These are phyloP conservation scores for Paecilomyces fulvus DNA, from an alignment of 2,329 filamentous ascomycete species.

Conservation along the genomic window DNA sequence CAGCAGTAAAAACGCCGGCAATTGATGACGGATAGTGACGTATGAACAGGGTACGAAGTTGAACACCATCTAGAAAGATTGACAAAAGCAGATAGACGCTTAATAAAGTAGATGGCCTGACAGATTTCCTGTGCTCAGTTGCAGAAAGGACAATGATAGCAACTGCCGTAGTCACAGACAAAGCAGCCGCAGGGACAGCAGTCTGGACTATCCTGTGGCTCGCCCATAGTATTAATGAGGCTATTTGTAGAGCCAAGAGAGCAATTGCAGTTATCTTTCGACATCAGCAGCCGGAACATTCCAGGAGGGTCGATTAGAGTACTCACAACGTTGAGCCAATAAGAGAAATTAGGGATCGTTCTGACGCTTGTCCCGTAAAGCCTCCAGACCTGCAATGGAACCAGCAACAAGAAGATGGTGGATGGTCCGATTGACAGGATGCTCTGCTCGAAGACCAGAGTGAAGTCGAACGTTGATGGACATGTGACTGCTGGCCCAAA, in stretches of 20 bases:
- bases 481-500: constrained; percentile 5
- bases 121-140: constrained; percentile 15
- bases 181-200: constrained; percentile 1
- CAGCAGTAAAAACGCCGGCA: constrained; percentile 27
- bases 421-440: constrained; percentile 18
- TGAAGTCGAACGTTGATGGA: constrained; percentile 21
- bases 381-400: constrained; percentile 11
- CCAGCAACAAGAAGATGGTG: constrained; percentile 14
- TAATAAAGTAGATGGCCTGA: constrained; percentile 19
- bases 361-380: constrained; percentile 6
- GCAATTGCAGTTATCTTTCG: constrained; percentile 3
- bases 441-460: constrained; percentile 23
- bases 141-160: constrained; percentile 1
- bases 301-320: neutral
- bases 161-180: constrained; percentile 1
- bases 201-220: neutral
- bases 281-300: neutral
- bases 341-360: neutral
- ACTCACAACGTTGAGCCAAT: constrained; percentile 1
- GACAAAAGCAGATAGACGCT: constrained; percentile 34
- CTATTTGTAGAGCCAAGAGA: constrained; percentile 13
- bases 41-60: constrained; percentile 30
- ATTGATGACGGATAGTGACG: constrained; percentile 17
- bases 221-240: constrained; percentile 11
- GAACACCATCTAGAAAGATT: constrained; percentile 33